Evolutionary conservation across 805 yeast genomes (phyloP), one percentile per base, ranked within the genome.

Genomic region (Kodamaea jinghongensis): DNA sequence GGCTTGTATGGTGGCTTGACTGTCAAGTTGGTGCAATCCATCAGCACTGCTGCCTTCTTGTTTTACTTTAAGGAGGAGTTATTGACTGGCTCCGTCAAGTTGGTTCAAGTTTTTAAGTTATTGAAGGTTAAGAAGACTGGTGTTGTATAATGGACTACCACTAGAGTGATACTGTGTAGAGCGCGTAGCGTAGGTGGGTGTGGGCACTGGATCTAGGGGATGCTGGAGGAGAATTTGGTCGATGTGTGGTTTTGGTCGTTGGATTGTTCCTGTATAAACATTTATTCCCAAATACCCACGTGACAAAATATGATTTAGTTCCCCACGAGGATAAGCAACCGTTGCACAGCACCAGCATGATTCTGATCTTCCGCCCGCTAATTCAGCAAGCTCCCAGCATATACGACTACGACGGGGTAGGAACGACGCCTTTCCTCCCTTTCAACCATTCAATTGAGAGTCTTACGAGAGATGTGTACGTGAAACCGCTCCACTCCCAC

Each of bases 51-150:
- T 2, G 96, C 96, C 1, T 86, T 90, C 52, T 71, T 90, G 54
- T 90, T 90, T 58, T 86, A 81, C 62, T 88, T 90, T 67, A 90
- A 90, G 65, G 96, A 90, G 61, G 89, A 86, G 61, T 75, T 89
- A 49, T 79, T 84, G 42, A 55, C 69, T 2, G 71, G 82, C 33
- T 76, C 86, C 34, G 70, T 81, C 37, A 64, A 63, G 41, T 46
- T 83, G 38, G 71, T 86, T 42, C 72, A 67, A 39, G 46, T 79
- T 9, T 50, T 74, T 34, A 44, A 50, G 37, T 37, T 62, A 28
- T 48, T 59, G 42, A 56, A 41, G 32, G 15, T 60, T 31, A 60
- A 52, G 43, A 48, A 51, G 36, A 26, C 23, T 20, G 23, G 23
- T 20, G 23, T 20, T 20, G 23, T 20, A 8, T 20, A n/a, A n/a